Percentiles rank a stretch among this genome's conserved stretches.
These are phyloP conservation scores for Sarocladium brachiariae DNA, from an alignment of 2,329 filamentous ascomycete genomes.

Conservation along the genomic window DNA sequence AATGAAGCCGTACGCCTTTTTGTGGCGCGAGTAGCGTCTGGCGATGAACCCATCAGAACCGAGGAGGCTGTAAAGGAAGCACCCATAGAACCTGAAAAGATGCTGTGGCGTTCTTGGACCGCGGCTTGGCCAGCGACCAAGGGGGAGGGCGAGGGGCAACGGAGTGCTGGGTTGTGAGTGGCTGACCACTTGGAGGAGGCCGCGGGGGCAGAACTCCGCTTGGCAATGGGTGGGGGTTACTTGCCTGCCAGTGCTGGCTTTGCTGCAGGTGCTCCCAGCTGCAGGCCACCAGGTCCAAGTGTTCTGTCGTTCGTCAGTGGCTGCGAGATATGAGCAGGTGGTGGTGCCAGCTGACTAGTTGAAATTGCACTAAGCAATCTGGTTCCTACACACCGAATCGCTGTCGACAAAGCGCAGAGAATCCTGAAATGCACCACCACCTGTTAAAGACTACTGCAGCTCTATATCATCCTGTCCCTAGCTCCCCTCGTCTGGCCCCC, in stretches of 20 bases:
- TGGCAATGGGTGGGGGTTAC: not conserved
- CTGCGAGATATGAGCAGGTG: no score
- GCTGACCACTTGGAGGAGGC: not conserved
- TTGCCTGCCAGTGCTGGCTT: not conserved
- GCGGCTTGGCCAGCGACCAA: not conserved
- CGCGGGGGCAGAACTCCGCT: constrained; percentile 1
- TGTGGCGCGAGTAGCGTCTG: not conserved
- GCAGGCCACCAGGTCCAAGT: not conserved
- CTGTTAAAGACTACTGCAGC: no score
- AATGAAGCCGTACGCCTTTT: not conserved
- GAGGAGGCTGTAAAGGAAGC: constrained; percentile 2
- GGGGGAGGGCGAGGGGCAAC: not conserved
- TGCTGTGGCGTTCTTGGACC: constrained; percentile 5
- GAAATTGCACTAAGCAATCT: no score
- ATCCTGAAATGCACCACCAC: no score
- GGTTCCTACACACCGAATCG: no score
- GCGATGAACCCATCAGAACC: not conserved
- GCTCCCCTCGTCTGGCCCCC: no score
- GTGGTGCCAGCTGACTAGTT: not conserved
- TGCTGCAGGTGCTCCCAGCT: not conserved
- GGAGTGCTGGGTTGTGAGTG: not conserved
- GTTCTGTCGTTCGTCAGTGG: no score
- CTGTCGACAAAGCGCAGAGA: no score
- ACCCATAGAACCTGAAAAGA: not conserved
- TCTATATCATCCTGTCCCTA: no score